Conservation (phyloP, 2,329 filamentous ascomycete genomes). For the Xylaria sp. region DNA sequence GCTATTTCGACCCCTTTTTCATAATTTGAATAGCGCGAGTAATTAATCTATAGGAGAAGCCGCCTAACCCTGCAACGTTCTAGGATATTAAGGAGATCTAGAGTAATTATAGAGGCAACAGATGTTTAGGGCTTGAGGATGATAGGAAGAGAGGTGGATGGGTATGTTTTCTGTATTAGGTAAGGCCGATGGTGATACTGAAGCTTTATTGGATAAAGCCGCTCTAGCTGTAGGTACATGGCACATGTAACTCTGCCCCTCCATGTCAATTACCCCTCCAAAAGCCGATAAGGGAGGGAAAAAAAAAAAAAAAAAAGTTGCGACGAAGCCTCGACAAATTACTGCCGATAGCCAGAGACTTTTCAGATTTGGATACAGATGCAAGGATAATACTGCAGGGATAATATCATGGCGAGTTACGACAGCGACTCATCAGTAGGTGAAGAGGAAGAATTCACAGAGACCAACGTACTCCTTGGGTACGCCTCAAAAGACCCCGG, state of each 20-base stretch:
- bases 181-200: no score
- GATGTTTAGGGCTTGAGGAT: no score
- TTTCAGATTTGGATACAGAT: not conserved
- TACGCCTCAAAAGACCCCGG: slow-evolving; percentile 82
- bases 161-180: no score
- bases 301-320: slow-evolving; percentile 32
- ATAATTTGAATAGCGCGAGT: no score
- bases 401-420: slow-evolving; percentile 54
- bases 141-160: no score
- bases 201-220: no score
- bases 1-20: no score
- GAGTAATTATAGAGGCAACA: no score
- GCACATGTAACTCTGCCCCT: slow-evolving; percentile 8
- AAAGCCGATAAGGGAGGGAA: slow-evolving; percentile 23
- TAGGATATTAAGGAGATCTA: no score
- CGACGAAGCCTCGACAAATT: not conserved
- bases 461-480: slow-evolving; percentile 88
- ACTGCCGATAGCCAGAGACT: not conserved
- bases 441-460: slow-evolving; percentile 70
- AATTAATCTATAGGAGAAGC: no score
- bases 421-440: slow-evolving; percentile 85
- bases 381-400: not conserved
- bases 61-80: no score
- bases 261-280: slow-evolving; percentile 22
- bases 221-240: no score